These are phyloP conservation scores for Aethionema arabicum DNA, from an alignment of 345 rosid genomes.

Conservation along the genomic window DNA sequence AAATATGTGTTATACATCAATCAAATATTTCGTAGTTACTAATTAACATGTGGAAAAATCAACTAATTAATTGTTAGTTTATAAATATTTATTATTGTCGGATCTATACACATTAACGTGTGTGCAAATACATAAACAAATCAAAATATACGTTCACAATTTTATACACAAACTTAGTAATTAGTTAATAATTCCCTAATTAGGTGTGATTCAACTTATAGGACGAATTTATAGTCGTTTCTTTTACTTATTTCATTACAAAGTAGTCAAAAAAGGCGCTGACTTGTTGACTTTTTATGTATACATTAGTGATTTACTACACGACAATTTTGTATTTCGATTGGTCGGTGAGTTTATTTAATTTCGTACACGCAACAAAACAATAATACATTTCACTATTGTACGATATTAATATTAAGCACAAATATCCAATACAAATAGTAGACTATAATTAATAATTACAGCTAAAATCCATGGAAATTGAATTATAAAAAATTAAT, in stretches of 20 bases:
- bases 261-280: constrained; percentile 29
- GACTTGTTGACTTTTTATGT: constrained; percentile 35
- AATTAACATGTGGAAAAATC: too few relatives aligned
- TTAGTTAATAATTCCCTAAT: too few relatives aligned
- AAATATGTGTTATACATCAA: too few relatives aligned
- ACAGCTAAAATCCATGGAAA: constrained; percentile 21
- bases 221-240: constrained; percentile 12
- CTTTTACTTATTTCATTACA: constrained; percentile 15
- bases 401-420: constrained; percentile 13
- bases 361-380: constrained; percentile 12
- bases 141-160: too few relatives aligned
- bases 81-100: too few relatives aligned
- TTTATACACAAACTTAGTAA: too few relatives aligned
- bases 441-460: constrained; percentile 13
- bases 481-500: not conserved
- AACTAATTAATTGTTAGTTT: too few relatives aligned
- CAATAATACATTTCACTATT: not conserved
- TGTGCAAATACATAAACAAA: too few relatives aligned
- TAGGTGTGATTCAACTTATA: constrained; percentile 9
- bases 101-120: too few relatives aligned
- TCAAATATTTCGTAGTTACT: too few relatives aligned
- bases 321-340: constrained; percentile 22
- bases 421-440: constrained; percentile 21
- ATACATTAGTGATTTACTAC: constrained; percentile 14
- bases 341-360: constrained; percentile 33